Base-by-base conservation (phyloP, 371 early-diverging fungal genomes). In the Rhizopus sp. region DNA sequence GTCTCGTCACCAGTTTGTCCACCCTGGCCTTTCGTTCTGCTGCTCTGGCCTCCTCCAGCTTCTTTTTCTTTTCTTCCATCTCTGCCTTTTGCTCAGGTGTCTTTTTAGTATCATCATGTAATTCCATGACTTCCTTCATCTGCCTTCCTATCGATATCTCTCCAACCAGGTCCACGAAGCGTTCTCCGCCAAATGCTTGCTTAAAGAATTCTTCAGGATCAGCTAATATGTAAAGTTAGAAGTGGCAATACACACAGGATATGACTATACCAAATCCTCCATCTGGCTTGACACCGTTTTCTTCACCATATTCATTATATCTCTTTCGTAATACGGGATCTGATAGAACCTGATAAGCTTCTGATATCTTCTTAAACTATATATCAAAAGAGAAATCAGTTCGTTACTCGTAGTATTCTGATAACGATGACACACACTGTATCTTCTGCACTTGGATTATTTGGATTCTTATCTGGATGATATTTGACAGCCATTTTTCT, bases 381-480 rank as follows among this genome's bases (percentile, higher is more conserved):
- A 55, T 2, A 41, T 23, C 12, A 50, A 17, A 41, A 13, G 39
- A 52, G 34, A 6, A 50, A 33, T 31, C 3, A n/a, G 37, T 4
- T 4, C 7, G 4, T 23, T 23, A 23, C 23, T 23, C 23, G 23
- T 23, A 23, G 2, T 23, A 23, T 23, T 23, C 23, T 23, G 23
- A 23, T 23, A 2, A 16, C 29, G 45, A 32, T 3, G 8, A 12
- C 4, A 15, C 37, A 30, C 74, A 89, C 89, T 78, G 85, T 91
- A 50, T 92, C 92, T 63, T 93, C 95, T 32, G 96, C 95, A 10
- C 88, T 83, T 7, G 93, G 85, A 60, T 88, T 87, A 57, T 76
- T 72, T 2, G 82, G 80, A 68, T 95, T 95, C 74, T 98, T 96
- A 77, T 98, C 98, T 12, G 94, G 99, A 73, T 99, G 99, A 68